Evolutionary conservation across 306 rosid species (phyloP).

Genomic region (Fragaria ananassa): DNA sequence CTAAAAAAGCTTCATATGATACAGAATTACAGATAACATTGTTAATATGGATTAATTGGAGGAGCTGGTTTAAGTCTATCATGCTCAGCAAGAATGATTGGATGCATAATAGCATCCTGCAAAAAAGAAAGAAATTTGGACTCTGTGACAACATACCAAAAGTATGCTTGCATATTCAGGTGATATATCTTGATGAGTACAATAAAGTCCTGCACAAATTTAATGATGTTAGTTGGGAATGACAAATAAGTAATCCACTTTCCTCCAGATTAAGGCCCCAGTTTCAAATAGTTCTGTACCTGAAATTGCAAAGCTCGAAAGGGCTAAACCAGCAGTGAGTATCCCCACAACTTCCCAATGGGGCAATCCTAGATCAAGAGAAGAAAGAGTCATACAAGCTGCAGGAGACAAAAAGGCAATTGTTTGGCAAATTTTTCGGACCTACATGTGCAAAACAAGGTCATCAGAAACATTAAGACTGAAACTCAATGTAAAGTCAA

Average conservation of each 20-base stretch:
- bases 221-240: slow-evolving; percentile 13
- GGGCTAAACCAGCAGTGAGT: slow-evolving; percentile 87
- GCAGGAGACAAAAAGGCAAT: slow-evolving; percentile 96
- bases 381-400: slow-evolving; percentile 93
- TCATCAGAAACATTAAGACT: slow-evolving; percentile 1
- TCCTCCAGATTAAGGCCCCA: background rate
- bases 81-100: slow-evolving; percentile 12
- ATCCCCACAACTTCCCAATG: slow-evolving; percentile 90
- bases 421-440: slow-evolving; percentile 95
- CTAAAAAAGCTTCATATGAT: background rate
- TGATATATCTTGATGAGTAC: slow-evolving; percentile 95
- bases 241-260: background rate
- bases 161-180: slow-evolving; percentile 95
- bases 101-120: slow-evolving; percentile 18
- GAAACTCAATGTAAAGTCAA: background rate
- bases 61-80: slow-evolving; percentile 6
- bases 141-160: slow-evolving; percentile 47
- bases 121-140: background rate
- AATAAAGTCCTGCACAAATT: slow-evolving; percentile 74
- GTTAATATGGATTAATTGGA: background rate
- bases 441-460: slow-evolving; percentile 42
- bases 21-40: background rate
- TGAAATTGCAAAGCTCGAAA: slow-evolving; percentile 94
- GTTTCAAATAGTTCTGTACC: slow-evolving; percentile 41
- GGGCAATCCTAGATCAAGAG: slow-evolving; percentile 91